Evolutionary conservation across 2,329 filamentous ascomycete species (phyloP), one percentile per base, ranked within the genome.

Genomic region (Metarhizium robertsii): DNA sequence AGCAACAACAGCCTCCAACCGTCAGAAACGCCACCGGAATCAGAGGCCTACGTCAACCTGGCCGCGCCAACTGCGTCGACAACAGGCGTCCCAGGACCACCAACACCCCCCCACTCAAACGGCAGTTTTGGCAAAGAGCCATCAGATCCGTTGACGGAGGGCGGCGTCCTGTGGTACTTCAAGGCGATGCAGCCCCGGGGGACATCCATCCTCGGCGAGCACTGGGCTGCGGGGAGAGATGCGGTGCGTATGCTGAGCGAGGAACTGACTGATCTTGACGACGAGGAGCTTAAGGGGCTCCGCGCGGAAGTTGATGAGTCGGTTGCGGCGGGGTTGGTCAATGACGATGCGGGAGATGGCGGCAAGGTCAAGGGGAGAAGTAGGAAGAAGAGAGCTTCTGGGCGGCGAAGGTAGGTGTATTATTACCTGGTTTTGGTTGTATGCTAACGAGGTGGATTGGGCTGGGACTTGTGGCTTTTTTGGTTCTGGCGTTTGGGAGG

Each of bases 121-220:
- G 80, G 79, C 48, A 83, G 79, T 59, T 71, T 81, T 14, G 73
- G 72, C 45, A 71, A 73, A 55, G 78, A 80, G 48, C 68, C 76
- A 2, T 60, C 65, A 4, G 80, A 84, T 40, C 74, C 79, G 13
- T 74, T 90, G 48, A 80, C 80, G 2, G 79, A 86, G 51, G 92
- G 92, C 56, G 92, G 92, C 38, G 77, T 95, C 13, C 84, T 90
- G 7, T 96, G 91, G 90, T 96, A 95, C 69, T 80, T 96, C 57
- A 82, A 88, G 65, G 79, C 83, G 8, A 95, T 95, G 66, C 83
- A 94, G 53, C 87, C 88, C 1, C 54, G 83, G 53, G 92, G 91
- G 55, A 95, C 90, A 0, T 92, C 87, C 0, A 82, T 92, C 10
- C 77, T 88, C 55, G 86, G 87, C 60, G 88, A 92, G 70, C 79